phyloP scores from a whole-genome alignment of 31 red algal species.

The Asparagopsis taxiformis region DNA sequence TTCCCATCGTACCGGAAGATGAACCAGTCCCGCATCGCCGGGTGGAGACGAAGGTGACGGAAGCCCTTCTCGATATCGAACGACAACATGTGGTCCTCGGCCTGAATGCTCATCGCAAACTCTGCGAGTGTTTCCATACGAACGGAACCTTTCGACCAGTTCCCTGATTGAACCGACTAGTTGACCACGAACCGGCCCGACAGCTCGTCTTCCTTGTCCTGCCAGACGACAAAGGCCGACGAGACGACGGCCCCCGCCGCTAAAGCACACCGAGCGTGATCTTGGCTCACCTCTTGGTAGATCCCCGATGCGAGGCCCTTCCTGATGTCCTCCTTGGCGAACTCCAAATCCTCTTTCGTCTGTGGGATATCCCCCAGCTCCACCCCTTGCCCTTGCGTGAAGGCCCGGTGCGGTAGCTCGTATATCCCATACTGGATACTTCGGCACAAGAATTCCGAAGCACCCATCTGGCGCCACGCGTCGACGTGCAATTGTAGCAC shows the following conservation, averaged over 20 bases:
- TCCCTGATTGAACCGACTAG: not conserved
- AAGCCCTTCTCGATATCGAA: conserved; percentile 30
- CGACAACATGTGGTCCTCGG: conserved; percentile 27
- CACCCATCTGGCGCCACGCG: conserved; percentile 25
- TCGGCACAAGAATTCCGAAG: conserved; percentile 34
- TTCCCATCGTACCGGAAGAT: conserved; percentile 22
- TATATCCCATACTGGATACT: conserved; percentile 11
- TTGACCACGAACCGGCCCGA: conserved; percentile 34
- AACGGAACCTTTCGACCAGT: conserved; percentile 9
- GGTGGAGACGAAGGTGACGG: conserved; percentile 27
- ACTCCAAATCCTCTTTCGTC: conserved; percentile 26
- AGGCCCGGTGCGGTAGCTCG: not conserved
- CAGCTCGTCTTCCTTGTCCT: not conserved
- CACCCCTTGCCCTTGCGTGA: not conserved
- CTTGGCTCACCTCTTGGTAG: conserved; percentile 14
- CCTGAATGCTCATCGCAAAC: conserved; percentile 28
- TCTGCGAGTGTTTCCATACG: conserved; percentile 20
- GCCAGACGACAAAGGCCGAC: conserved; percentile 21
- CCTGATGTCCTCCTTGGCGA: conserved; percentile 3
- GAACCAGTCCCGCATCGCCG: conserved; percentile 30
- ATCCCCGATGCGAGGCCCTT: conserved; percentile 1
- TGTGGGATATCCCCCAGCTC: conserved; percentile 19
- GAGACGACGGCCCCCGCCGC: conserved; percentile 9
- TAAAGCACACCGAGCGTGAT: not conserved
- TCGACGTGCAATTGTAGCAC: conserved; percentile 7